Conservation (phyloP, 2,329 filamentous ascomycete species). For the Escovopsis sp. region DNA sequence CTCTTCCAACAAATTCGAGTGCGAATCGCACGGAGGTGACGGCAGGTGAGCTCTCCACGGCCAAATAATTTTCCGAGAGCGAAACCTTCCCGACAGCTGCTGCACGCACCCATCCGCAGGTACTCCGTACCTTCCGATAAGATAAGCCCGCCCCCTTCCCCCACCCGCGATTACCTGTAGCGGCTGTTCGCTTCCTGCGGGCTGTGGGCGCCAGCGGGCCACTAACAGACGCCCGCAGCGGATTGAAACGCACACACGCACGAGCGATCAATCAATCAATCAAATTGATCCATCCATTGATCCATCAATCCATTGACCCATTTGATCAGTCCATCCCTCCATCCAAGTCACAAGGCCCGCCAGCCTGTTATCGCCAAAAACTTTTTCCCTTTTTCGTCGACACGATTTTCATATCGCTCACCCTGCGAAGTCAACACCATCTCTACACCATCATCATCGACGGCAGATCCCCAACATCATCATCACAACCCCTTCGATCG, state of each 20-base stretch:
- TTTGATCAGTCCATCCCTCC: too few relatives aligned
- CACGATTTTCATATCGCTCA: slow-evolving; percentile 7
- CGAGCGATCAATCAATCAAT: background rate
- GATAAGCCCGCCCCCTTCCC: too few relatives aligned
- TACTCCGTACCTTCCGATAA: too few relatives aligned
- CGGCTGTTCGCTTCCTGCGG: slow-evolving; percentile 1
- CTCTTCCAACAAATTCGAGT: background rate
- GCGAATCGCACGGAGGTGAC: background rate
- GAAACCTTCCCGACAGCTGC: background rate
- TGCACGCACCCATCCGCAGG: too few relatives aligned
- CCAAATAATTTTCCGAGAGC: slow-evolving; percentile 3
- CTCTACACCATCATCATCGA: slow-evolving; percentile 10
- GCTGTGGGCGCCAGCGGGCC: slow-evolving; percentile 2
- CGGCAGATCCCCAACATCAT: background rate
- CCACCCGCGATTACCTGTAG: background rate
- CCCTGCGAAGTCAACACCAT: slow-evolving; percentile 5
- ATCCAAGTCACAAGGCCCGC: slow-evolving; percentile 9
- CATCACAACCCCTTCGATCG: background rate
- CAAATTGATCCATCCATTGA: too few relatives aligned
- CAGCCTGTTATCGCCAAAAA: slow-evolving; percentile 11
- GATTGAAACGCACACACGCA: slow-evolving; percentile 3
- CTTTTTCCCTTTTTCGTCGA: slow-evolving; percentile 11
- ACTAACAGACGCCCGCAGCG: slow-evolving; percentile 1
- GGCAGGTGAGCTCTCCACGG: background rate
- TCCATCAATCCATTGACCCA: too few relatives aligned